A percentile compares a stretch with the other conserved stretches of the same genome.
Evolutionary conservation across 2,329 filamentous ascomycete genomes (phyloP).

Genomic region (Colletotrichum costaricense): DNA sequence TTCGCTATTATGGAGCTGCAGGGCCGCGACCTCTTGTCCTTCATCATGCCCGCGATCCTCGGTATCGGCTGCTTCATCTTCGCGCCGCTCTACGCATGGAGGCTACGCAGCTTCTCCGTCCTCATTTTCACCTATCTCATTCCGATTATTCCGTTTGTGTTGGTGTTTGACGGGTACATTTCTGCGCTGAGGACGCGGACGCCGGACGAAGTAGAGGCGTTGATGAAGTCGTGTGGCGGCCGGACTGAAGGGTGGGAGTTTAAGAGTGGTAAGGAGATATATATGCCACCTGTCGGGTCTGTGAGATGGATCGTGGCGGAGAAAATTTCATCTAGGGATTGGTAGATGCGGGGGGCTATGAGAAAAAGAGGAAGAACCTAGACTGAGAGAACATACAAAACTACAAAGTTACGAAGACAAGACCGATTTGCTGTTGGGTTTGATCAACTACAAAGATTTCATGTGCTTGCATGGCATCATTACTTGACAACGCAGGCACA

Average conservation of each 20-base stretch:
- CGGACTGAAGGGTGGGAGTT: constrained; percentile 60
- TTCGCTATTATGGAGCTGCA: constrained; percentile 83
- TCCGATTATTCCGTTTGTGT: constrained; percentile 74
- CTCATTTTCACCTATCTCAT: constrained; percentile 75
- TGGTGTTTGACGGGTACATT: constrained; percentile 76
- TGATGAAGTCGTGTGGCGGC: constrained; percentile 67
- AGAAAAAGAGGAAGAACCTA: not conserved
- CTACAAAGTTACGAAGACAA: not conserved
- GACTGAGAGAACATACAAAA: not conserved
- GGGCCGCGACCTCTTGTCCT: constrained; percentile 66
- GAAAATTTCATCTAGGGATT: constrained; percentile 24
- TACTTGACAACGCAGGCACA: too few relatives aligned
- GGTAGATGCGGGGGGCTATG: not conserved
- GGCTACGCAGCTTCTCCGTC: constrained; percentile 62
- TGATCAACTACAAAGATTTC: not conserved
- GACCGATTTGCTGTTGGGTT: not conserved
- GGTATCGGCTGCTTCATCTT: constrained; percentile 62
- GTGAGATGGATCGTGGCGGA: constrained; percentile 61
- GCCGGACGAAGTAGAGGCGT: constrained; percentile 69
- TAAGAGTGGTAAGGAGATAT: constrained; percentile 56
- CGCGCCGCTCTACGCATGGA: constrained; percentile 65
- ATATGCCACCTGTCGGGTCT: constrained; percentile 63
- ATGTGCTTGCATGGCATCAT: too few relatives aligned
- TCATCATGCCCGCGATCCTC: constrained; percentile 64
- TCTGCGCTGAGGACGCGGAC: constrained; percentile 76